Conservation (phyloP, 2,329 filamentous ascomycete species). For the Didymella glomerata region DNA sequence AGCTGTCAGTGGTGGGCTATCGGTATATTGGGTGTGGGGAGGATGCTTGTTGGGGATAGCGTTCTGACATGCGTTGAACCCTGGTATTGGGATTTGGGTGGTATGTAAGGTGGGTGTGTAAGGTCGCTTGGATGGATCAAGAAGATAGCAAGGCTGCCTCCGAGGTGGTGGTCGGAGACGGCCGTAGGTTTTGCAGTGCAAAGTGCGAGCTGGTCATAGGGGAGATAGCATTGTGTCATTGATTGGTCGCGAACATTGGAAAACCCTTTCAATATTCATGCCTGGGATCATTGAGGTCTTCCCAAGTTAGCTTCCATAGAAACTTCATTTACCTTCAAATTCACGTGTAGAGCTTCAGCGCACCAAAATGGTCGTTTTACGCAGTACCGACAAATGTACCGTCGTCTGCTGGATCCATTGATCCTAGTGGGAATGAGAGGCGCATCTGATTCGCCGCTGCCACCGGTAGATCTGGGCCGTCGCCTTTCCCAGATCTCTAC, state of each 20-base stretch:
- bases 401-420: neutral
- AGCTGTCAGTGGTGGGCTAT: neutral
- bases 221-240: too few species aligned
- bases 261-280: neutral
- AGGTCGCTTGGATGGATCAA: neutral
- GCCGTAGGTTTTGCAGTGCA: neutral
- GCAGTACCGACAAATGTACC: conserved; percentile 2
- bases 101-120: neutral
- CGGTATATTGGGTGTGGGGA: neutral
- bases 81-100: conserved; percentile 1
- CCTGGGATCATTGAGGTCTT: too few species aligned
- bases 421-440: neutral
- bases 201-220: too few species aligned
- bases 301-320: neutral
- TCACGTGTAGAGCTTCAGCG: too few species aligned
- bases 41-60: conserved; percentile 2
- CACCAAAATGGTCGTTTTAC: neutral
- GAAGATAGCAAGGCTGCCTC: conserved; percentile 8
- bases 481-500: conserved; percentile 20
- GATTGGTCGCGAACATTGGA: neutral
- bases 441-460: conserved; percentile 1
- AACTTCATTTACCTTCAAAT: neutral
- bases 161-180: conserved; percentile 11
- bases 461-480: conserved; percentile 23
- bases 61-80: conserved; percentile 4